Evolutionary conservation across 208 protist species (phyloP), one percentile per base, ranked within the genome.

Genomic region (Spongospora subterranea): DNA sequence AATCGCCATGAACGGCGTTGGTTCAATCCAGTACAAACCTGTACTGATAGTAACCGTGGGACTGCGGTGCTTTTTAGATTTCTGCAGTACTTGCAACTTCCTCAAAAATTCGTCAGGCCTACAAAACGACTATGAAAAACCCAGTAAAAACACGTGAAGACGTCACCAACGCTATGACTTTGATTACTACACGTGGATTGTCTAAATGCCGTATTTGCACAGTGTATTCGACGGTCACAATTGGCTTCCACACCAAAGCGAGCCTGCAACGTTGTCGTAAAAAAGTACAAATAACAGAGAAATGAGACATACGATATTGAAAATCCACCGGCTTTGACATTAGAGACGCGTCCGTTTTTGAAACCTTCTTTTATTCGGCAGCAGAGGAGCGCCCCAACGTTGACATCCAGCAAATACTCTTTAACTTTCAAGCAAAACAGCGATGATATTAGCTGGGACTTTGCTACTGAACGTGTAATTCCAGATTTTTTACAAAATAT

Each of bases 31-130:
- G 6, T 60, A 60, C 50, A 39, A 6, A 43, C 71, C 71, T 6
- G 71, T 45, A 82, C 35, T 82, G 71, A 82, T 82, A 40, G 71
- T 82, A 20, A 82, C 40, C 17, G 40, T 6, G 17, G 71, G 71
- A 35, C 71, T n/a, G 17, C 71, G 71, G 35, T 82, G n/a, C n/a
- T 82, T 82, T 82, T 82, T 82, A 6, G 71, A 82, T n/a, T 82
- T 82, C 71, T 82, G 71, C 35, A 82, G 6, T 35, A 82, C 35
- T 82, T 82, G 71, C 6, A 82, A 35, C 17, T 43, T 35, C 35
- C 71, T 6, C n/a, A 82, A 43, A n/a, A 82, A 82, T n/a, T 82
- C 71, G n/a, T 82, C 71, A 17, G 71, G 71, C 17, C 71, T 82
- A 35, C 35, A 24, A 6, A 6, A 60, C 6, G 24, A 60, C 50